Base-by-base conservation (phyloP, 352 stramenopile species). In the Pythium myriotylum region DNA sequence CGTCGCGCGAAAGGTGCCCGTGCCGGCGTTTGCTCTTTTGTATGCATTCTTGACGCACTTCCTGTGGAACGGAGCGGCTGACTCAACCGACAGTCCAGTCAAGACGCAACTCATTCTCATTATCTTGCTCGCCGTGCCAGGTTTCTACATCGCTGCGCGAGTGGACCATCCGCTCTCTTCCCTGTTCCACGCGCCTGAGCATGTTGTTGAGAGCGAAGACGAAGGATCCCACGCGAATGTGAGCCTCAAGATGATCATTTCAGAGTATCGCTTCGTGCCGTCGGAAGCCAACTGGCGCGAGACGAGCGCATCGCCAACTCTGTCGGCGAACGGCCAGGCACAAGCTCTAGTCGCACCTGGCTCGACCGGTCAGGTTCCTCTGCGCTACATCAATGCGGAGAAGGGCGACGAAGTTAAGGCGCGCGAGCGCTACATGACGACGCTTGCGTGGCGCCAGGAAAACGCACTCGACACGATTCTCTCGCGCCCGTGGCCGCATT, bases 401-500 rank as follows among this genome's bases (percentile, higher is more conserved):
- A 95, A 94, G 58, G 86, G 86, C 7, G 83, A 95, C 55, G 68
- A 81, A 45, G 68, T 42, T 0, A 91, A 89, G 33, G 81, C 71
- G 0, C 60, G 86, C 10, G 77, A 78, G 27, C 78, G 86, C 22
- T 93, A 92, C 61, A 67, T 92, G 42, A 71, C 78, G 27, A 95
- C 81, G 57, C 75, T 85, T 5, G 66, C 81, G 72, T 97, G 89
- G 89, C 75, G 89, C 20, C 72, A 81, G 22, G 83, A 90, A 16
- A 76, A 96, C 65, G 75, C 84, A 14, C 65, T 97, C n/a, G 86
- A 95, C 68, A 59, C 22, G 7, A 92, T 97, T 39, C 78, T 97
- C 33, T 67, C 70, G 17, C 55, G 74, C 14, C 78, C 86, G 32
- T 88, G 65, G 46, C 83, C 78, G 43, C 69, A 89, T 49, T 96